These are phyloP conservation scores for Phialophora expanda DNA, from an alignment of 2,329 filamentous ascomycete genomes.

Conservation along the genomic window DNA sequence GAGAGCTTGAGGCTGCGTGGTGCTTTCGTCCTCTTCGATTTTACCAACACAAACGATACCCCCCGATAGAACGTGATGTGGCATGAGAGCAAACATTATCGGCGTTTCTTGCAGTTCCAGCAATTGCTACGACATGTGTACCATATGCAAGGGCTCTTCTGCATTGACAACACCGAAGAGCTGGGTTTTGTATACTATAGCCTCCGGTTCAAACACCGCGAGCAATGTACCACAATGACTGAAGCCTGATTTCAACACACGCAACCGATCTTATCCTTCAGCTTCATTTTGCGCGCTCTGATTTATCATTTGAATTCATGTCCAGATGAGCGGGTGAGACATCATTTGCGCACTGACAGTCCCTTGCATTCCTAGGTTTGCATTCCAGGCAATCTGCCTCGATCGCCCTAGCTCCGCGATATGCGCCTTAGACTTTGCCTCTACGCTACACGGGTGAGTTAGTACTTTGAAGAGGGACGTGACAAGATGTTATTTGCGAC, in stretches of 20 bases:
- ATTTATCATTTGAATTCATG: not conserved
- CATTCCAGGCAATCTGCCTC: slow-evolving; percentile 21
- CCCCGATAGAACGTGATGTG: slow-evolving; percentile 26
- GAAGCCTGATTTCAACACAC: slow-evolving; percentile 1
- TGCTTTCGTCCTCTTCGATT: slow-evolving; percentile 14
- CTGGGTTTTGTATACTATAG: slow-evolving; percentile 30
- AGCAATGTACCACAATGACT: slow-evolving; percentile 14
- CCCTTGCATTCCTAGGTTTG: slow-evolving; percentile 24
- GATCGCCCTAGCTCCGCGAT: not conserved
- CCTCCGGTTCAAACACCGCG: slow-evolving; percentile 4
- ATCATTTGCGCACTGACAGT: slow-evolving; percentile 21
- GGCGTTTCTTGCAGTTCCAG: slow-evolving; percentile 24
- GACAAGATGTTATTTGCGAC: slow-evolving; percentile 23
- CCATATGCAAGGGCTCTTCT: slow-evolving; percentile 23
- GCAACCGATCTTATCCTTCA: not conserved
- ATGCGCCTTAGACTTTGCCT: not conserved
- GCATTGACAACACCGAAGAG: slow-evolving; percentile 20
- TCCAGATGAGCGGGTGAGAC: not conserved
- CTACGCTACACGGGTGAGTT: not conserved
- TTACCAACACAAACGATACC: slow-evolving; percentile 19
- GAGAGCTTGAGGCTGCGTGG: slow-evolving; percentile 4
- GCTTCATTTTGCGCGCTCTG: not conserved
- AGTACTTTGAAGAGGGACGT: not conserved
- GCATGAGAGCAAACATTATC: slow-evolving; percentile 18
- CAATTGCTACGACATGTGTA: slow-evolving; percentile 23